Evolutionary conservation across 495 filamentous ascomycete species (phyloP), one percentile per base, ranked within the genome.

Genomic region (Trichoderma orchidacearum): DNA sequence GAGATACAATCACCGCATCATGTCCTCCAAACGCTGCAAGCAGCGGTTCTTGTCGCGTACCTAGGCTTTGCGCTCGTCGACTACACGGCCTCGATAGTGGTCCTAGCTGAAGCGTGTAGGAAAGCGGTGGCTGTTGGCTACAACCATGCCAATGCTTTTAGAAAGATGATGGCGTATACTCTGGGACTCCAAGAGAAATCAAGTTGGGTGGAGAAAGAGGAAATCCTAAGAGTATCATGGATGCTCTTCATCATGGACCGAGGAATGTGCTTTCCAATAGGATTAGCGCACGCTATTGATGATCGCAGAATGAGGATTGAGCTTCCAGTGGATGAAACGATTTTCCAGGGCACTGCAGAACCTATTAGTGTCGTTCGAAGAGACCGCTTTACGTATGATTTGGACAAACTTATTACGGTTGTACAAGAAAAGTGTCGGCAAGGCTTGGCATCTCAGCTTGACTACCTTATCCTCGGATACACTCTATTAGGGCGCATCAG

Each of bases 1-100:
- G 41, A 48, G 18, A 28, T 48, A 12, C 41, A 27, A 28, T 23
- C 13, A 13, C 21, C 41, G 21, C 18, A 48, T 13, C 41, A 48
- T 48, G 41, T 48, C 11, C 51, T 53, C 9, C 51, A 53, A 12
- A 53, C 51, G n/a, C 15, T 53, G 28, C 51, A 53, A 34, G 51
- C 28, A 5, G 51, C 51, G 9, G 51, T 34, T 28, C n/a, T 30
- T 6, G 30, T 53, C 1, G 51, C 31, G 18, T 34, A 30, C n/a
- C 51, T 30, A 1, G 51, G 29, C 3, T 15, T 53, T 1, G 51
- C 30, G 8, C 5, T 53, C 13, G 51, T 30, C 27, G 51, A 53
- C 31, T 34, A 53, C 7, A 30, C 51, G 27, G 8, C 51, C 11
- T 53, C 27, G 3, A 7, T 30, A 3, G 29, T 53, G 3, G 15